Conservation (phyloP, 1,284 basidiomycete species). For the Sporisorium sorghi region DNA sequence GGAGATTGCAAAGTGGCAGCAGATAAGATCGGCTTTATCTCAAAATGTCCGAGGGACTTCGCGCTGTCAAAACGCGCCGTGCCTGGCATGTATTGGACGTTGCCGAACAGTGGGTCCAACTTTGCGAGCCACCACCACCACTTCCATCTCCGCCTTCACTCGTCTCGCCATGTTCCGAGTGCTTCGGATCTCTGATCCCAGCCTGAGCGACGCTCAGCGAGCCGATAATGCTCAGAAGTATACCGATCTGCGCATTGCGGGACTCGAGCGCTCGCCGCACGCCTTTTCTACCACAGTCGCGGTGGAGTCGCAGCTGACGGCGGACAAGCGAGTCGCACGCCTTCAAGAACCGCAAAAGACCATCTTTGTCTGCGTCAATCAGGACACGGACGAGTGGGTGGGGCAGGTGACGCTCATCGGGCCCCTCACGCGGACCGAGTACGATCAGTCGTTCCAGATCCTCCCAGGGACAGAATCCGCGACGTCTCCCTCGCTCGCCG, state of each 20-base stretch:
- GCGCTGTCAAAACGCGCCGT: not conserved
- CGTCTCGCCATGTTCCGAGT: slow-evolving; percentile 10
- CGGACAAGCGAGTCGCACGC: slow-evolving; percentile 9
- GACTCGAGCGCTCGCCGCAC: slow-evolving; percentile 22
- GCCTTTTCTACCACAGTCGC: slow-evolving; percentile 25
- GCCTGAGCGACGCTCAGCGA: slow-evolving; percentile 5
- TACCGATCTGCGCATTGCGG: slow-evolving; percentile 16
- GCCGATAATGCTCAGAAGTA: slow-evolving; percentile 14
- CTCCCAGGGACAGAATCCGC: slow-evolving; percentile 1
- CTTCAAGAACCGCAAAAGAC: slow-evolving; percentile 13
- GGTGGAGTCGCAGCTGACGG: slow-evolving; percentile 12
- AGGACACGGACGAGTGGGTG: slow-evolving; percentile 9
- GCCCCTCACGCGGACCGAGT: slow-evolving; percentile 12
- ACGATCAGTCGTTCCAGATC: slow-evolving; percentile 13
- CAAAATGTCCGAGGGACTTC: slow-evolving; percentile 4
- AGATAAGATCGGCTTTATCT: slow-evolving; percentile 4
- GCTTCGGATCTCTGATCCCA: slow-evolving; percentile 13
- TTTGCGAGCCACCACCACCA: not conserved
- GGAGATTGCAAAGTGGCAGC: not conserved
- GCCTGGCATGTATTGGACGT: not conserved
- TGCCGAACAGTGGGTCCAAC: not conserved
- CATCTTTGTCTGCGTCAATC: slow-evolving; percentile 18
- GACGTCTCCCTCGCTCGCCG: not conserved
- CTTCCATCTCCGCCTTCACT: not conserved
- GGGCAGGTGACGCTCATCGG: slow-evolving; percentile 23